Percentiles rank a stretch among this genome's conserved stretches.
Evolutionary conservation across 2,329 filamentous ascomycete genomes (phyloP).

Genomic region (Dothidotthia symphoricarpi): DNA sequence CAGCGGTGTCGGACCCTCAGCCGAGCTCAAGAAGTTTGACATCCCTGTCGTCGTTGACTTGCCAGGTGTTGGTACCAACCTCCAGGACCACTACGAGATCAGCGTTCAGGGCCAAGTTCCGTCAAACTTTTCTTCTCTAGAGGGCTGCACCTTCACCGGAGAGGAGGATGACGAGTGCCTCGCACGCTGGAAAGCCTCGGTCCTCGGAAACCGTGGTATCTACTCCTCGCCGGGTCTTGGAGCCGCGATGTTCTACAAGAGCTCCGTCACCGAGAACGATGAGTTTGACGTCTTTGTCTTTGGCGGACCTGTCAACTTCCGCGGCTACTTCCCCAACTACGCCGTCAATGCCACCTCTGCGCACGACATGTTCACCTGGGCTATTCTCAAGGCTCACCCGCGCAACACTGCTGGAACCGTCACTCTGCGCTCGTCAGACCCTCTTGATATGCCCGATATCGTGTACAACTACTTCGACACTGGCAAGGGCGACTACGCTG

Average conservation of each 20-base stretch:
- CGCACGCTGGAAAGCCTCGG: conserved; percentile 43
- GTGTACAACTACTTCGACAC: conserved; percentile 44
- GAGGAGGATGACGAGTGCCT: conserved; percentile 49
- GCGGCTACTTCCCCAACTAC: conserved; percentile 56
- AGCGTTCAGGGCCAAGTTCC: conserved; percentile 48
- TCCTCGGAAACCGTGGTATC: conserved; percentile 47
- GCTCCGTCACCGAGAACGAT: conserved; percentile 46
- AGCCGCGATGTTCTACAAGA: conserved; percentile 48
- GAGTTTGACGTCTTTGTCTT: conserved; percentile 57
- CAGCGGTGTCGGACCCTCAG: conserved; percentile 59
- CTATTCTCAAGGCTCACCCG: conserved; percentile 61
- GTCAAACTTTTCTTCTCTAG: conserved; percentile 37
- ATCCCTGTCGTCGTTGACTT: conserved; percentile 58
- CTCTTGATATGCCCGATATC: conserved; percentile 63
- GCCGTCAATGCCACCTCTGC: conserved; percentile 51
- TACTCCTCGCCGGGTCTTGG: conserved; percentile 55
- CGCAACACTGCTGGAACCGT: conserved; percentile 63
- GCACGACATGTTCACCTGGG: conserved; percentile 54
- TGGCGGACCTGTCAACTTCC: conserved; percentile 56
- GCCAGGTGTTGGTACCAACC: conserved; percentile 63
- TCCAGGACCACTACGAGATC: conserved; percentile 61
- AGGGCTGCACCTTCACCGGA: conserved; percentile 44
- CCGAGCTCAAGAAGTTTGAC: conserved; percentile 53
- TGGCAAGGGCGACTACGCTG: conserved; percentile 60
- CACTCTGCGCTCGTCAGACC: conserved; percentile 59